Evolutionary conservation across 371 early-diverging fungal genomes (phyloP).

Genomic region (Zopfochytrium polystomum): DNA sequence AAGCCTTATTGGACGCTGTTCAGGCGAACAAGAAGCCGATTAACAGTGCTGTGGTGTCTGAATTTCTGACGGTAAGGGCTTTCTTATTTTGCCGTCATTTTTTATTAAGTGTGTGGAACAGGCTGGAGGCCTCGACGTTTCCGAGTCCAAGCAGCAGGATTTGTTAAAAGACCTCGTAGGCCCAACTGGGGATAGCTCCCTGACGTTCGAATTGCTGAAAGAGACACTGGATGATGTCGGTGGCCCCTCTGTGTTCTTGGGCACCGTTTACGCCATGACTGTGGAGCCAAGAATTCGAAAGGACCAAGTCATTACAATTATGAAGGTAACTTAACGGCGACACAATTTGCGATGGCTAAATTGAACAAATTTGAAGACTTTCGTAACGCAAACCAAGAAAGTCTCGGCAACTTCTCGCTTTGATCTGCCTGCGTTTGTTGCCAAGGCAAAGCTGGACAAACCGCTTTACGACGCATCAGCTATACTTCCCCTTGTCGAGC

Average conservation of each 20-base stretch:
- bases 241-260: not conserved
- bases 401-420: not conserved
- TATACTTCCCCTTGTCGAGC: not conserved
- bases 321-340: not conserved
- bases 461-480: constrained; percentile 2
- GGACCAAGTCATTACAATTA: not conserved
- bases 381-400: not conserved
- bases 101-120: not conserved
- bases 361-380: not conserved
- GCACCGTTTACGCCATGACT: not conserved
- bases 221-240: not conserved
- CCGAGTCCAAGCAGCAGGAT: not conserved
- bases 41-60: not conserved
- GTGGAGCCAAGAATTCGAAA: not conserved
- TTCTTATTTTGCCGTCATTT: not conserved
- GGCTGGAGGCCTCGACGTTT: not conserved
- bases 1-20: not conserved
- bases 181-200: not conserved
- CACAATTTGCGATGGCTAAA: not conserved
- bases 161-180: not conserved
- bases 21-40: not conserved
- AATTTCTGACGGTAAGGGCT: not conserved
- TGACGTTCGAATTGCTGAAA: not conserved
- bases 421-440: constrained; percentile 7
- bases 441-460: constrained; percentile 1